These are phyloP conservation scores for Vitis hybrid DNA, from an alignment of 177 flowering plant species.

Conservation along the genomic window DNA sequence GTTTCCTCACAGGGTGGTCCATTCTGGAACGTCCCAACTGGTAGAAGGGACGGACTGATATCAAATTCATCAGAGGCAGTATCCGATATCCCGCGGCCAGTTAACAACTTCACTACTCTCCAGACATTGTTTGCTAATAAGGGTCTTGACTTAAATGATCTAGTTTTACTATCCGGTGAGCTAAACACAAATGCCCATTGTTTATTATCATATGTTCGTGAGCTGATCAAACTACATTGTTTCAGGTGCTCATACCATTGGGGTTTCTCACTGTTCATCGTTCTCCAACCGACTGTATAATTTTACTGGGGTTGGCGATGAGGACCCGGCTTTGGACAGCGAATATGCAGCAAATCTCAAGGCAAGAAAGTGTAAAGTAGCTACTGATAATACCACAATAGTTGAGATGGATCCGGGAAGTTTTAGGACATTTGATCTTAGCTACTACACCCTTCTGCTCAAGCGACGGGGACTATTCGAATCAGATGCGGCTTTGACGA, in stretches of 20 bases:
- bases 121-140: constrained; percentile 37
- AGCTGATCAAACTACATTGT: not conserved
- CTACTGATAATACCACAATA: constrained; percentile 43
- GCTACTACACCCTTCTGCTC: constrained; percentile 52
- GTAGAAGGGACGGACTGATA: constrained; percentile 64
- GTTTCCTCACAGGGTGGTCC: constrained; percentile 62
- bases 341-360: constrained; percentile 62
- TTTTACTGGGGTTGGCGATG: constrained; percentile 72
- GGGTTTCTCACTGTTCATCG: constrained; percentile 56
- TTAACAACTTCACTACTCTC: constrained; percentile 48
- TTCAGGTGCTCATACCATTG: constrained; percentile 88
- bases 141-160: constrained; percentile 56
- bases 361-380: constrained; percentile 44
- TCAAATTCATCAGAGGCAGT: constrained; percentile 51
- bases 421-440: constrained; percentile 57
- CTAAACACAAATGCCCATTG: too few species aligned
- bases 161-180: constrained; percentile 68
- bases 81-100: constrained; percentile 53
- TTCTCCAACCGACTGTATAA: constrained; percentile 71
- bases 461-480: constrained; percentile 75
- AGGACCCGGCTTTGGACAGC: constrained; percentile 73
- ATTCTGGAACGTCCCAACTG: constrained; percentile 64
- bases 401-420: constrained; percentile 95
- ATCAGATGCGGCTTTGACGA: constrained; percentile 69
- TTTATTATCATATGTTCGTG: not conserved